phyloP scores from a whole-genome alignment of 1,139 yeast species.

The Geotrichum candidum region DNA sequence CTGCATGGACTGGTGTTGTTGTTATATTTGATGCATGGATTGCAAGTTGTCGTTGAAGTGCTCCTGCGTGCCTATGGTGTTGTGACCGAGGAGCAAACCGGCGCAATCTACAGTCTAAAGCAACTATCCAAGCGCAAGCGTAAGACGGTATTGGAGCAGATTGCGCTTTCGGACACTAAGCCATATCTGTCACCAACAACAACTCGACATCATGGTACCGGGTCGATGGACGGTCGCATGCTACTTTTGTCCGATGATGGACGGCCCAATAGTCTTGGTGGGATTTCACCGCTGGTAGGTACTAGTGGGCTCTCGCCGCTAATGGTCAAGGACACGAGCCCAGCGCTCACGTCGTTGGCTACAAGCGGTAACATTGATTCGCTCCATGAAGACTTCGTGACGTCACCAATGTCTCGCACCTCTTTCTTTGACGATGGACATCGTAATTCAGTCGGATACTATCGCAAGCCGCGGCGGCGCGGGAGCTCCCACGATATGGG shows the following conservation, averaged over 20 bases:
- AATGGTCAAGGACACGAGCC: neutral
- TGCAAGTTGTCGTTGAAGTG: slow-evolving; percentile 31
- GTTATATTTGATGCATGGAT: slow-evolving; percentile 30
- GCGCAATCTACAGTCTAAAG: slow-evolving; percentile 24
- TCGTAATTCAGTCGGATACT: slow-evolving; percentile 21
- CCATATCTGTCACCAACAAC: slow-evolving; percentile 2
- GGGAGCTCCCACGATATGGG: slow-evolving; percentile 28
- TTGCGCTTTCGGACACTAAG: neutral
- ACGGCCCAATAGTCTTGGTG: neutral
- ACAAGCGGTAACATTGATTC: neutral
- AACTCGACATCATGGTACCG: neutral
- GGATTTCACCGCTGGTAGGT: neutral
- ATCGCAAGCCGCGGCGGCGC: slow-evolving; percentile 29
- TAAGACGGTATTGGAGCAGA: neutral
- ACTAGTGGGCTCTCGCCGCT: slow-evolving; percentile 3
- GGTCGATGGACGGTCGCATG: slow-evolving; percentile 8
- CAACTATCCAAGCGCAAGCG: slow-evolving; percentile 24
- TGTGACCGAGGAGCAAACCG: slow-evolving; percentile 21
- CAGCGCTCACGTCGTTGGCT: neutral
- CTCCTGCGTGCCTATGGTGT: slow-evolving; percentile 28
- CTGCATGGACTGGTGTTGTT: slow-evolving; percentile 32
- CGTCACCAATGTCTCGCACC: slow-evolving; percentile 14
- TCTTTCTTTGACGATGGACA: neutral
- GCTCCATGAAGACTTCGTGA: slow-evolving; percentile 10
- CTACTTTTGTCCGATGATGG: slow-evolving; percentile 3